Evolutionary conservation across 2,329 filamentous ascomycete species (phyloP).

Genomic region (Aspergillus pseudoterreus): DNA sequence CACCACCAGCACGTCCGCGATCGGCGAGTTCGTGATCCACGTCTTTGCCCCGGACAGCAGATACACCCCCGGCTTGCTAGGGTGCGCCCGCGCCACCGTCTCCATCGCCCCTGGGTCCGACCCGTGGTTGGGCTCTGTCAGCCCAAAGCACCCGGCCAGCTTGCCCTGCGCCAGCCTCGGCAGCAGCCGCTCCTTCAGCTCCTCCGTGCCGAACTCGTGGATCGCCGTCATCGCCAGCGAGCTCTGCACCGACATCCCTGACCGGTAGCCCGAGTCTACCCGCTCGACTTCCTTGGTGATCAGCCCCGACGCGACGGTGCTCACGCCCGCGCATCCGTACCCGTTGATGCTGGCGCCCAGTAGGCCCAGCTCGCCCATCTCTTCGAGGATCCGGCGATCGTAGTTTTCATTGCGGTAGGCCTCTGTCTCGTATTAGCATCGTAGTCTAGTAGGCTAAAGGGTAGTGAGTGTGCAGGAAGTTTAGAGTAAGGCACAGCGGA

Average conservation of each 20-base stretch:
- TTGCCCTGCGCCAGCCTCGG: constrained; percentile 79
- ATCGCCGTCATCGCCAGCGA: constrained; percentile 93
- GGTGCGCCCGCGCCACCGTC: constrained; percentile 77
- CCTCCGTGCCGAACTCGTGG: constrained; percentile 77
- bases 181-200: constrained; percentile 81
- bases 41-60: constrained; percentile 80
- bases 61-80: constrained; percentile 77
- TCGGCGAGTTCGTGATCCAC: constrained; percentile 94
- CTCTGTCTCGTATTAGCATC: constrained; percentile 49
- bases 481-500: neutral
- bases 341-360: constrained; percentile 82
- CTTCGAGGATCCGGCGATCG: constrained; percentile 77
- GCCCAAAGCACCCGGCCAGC: constrained; percentile 77
- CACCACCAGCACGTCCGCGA: constrained; percentile 77
- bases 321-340: constrained; percentile 83
- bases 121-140: constrained; percentile 91
- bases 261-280: constrained; percentile 87
- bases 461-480: neutral
- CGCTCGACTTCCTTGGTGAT: constrained; percentile 88
- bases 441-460: neutral
- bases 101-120: constrained; percentile 92
- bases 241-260: constrained; percentile 89
- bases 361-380: constrained; percentile 91
- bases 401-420: constrained; percentile 84
- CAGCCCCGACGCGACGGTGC: constrained; percentile 80